Evolutionary conservation across 495 filamentous ascomycete species (phyloP).

Genomic region (Hyphodiscus hymeniophilus): DNA sequence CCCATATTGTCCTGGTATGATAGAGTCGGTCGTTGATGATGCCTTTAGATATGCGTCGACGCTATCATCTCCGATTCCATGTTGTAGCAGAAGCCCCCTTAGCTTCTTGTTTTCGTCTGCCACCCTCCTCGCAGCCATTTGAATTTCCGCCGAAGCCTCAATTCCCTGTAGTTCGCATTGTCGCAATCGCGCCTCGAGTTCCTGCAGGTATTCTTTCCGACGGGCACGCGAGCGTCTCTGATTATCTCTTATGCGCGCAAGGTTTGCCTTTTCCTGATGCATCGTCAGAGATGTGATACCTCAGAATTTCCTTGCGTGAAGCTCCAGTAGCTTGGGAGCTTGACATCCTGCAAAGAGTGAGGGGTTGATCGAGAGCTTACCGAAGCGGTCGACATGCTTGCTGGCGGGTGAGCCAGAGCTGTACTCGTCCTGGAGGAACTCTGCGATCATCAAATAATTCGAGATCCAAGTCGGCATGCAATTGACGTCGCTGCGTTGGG

Average conservation of each 20-base stretch:
- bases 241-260: conserved; percentile 63
- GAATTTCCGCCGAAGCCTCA: conserved; percentile 52
- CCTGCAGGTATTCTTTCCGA: conserved; percentile 64
- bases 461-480: no score
- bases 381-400: not conserved
- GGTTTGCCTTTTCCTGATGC: conserved; percentile 30
- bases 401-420: no score
- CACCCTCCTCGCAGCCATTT: conserved; percentile 54
- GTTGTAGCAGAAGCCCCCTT: conserved; percentile 36
- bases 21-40: conserved; percentile 5
- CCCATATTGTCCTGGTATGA: conserved; percentile 5
- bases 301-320: no score
- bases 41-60: conserved; percentile 27
- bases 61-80: conserved; percentile 35
- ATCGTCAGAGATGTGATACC: conserved; percentile 10
- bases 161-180: conserved; percentile 49
- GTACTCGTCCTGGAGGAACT: no score
- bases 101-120: conserved; percentile 54
- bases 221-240: conserved; percentile 71
- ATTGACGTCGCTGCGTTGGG: no score
- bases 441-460: no score
- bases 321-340: no score
- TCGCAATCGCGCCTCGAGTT: conserved; percentile 59
- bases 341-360: not conserved
- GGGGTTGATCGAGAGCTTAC: not conserved